phyloP scores from a whole-genome alignment of 2,329 filamentous ascomycete species.

The Neurospora sp. region DNA sequence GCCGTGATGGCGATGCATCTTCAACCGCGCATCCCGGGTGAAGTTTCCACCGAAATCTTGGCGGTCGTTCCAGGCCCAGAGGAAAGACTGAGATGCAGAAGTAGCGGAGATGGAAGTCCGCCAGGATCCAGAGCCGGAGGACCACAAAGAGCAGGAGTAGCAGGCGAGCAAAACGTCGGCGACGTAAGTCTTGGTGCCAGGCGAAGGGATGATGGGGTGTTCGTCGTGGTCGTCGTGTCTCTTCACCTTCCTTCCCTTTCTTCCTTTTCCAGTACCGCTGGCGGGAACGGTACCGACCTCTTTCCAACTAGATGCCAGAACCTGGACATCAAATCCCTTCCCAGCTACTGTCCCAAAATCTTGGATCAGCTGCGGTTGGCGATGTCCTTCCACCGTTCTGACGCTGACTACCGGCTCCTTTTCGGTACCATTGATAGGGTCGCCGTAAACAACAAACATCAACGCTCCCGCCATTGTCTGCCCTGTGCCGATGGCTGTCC shows the following conservation, averaged over 20 bases:
- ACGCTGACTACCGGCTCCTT: conserved; percentile 9
- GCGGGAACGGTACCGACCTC: background rate
- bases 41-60: conserved; percentile 6
- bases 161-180: conserved; percentile 6
- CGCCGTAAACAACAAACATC: conserved; percentile 14
- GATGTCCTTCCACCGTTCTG: conserved; percentile 9
- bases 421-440: conserved; percentile 2
- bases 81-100: conserved; percentile 7
- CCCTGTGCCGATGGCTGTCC: conserved; percentile 14
- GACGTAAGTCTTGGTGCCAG: background rate
- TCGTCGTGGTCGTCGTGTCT: conserved; percentile 3
- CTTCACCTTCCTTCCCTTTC: background rate
- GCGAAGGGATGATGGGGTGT: background rate
- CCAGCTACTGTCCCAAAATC: background rate
- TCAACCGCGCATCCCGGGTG: conserved; percentile 2
- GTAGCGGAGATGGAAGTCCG: background rate
- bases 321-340: background rate
- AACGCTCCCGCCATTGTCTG: conserved; percentile 9
- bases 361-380: conserved; percentile 4
- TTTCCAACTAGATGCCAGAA: background rate
- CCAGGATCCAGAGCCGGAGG: background rate
- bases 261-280: no score
- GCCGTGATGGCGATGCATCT: conserved; percentile 11
- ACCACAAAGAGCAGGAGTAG: conserved; percentile 5
- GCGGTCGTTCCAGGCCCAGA: conserved; percentile 13